Evolutionary conservation across 495 filamentous ascomycete genomes (phyloP).

Genomic region (Aspergillus kassunensis): DNA sequence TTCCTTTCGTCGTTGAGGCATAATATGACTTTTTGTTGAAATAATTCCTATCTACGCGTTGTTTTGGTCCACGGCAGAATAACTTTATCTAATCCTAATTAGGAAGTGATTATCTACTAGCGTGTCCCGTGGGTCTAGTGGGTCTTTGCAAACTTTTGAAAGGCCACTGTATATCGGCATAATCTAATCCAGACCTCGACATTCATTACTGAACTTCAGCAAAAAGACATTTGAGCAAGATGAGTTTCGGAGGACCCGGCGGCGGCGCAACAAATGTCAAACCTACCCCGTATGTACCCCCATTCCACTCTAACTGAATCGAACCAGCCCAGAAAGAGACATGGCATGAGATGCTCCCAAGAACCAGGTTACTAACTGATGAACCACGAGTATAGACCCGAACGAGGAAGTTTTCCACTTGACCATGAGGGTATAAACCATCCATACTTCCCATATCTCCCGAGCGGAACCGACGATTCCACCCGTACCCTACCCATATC

Average conservation of each 20-base stretch:
- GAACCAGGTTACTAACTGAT: not conserved
- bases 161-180: too few relatives aligned
- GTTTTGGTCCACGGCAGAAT: too few relatives aligned
- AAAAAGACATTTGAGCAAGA: conserved; percentile 20
- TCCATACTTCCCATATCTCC: not conserved
- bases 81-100: too few relatives aligned
- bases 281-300: conserved; percentile 66
- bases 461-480: not conserved
- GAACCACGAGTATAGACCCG: conserved; percentile 56
- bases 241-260: conserved; percentile 76
- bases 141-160: too few relatives aligned
- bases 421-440: conserved; percentile 78
- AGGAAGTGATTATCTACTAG: too few relatives aligned
- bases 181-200: too few relatives aligned
- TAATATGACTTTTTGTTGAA: too few relatives aligned
- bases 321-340: not conserved
- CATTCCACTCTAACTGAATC: not conserved
- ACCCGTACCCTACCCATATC: not conserved
- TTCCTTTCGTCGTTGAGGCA: too few relatives aligned
- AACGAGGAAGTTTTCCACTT: conserved; percentile 93
- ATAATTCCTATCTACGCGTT: too few relatives aligned
- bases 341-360: not conserved
- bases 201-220: too few relatives aligned
- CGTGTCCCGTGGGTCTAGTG: too few relatives aligned
- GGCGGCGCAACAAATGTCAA: conserved; percentile 63